phyloP scores from a whole-genome alignment of 768 basidiomycete genomes.

The Leccinum uliginosum region DNA sequence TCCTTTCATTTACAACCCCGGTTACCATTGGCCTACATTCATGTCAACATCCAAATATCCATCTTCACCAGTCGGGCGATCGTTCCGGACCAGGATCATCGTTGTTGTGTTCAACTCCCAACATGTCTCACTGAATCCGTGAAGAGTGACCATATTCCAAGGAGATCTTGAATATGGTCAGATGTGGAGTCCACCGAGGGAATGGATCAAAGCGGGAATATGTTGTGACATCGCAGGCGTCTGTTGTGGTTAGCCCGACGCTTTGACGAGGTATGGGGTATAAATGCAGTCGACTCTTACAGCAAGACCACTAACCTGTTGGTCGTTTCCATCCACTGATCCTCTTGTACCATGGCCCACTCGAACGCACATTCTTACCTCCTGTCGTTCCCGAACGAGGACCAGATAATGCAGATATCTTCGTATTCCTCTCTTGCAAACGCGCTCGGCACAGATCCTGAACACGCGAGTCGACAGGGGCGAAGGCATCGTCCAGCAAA shows the following conservation, averaged over 20 bases:
- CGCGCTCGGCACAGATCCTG: slow-evolving; percentile 17
- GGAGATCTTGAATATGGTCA: slow-evolving; percentile 7
- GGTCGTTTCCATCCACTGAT: background rate
- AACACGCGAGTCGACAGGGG: slow-evolving; percentile 6
- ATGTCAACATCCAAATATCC: background rate
- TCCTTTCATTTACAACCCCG: slow-evolving; percentile 5
- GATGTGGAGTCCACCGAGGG: background rate
- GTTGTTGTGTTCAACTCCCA: slow-evolving; percentile 3
- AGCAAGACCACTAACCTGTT: background rate
- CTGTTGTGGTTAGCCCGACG: slow-evolving; percentile 2
- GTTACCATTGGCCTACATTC: background rate
- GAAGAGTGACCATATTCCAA: background rate
- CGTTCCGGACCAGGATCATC: slow-evolving; percentile 1
- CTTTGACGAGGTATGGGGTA: slow-evolving; percentile 18
- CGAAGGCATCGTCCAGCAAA: background rate
- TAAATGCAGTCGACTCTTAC: slow-evolving; percentile 14
- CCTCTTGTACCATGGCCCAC: slow-evolving; percentile 15
- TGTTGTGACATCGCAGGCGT: background rate
- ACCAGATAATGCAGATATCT: slow-evolving; percentile 14
- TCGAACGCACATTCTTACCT: slow-evolving; percentile 14
- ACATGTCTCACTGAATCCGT: background rate
- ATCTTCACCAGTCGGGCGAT: background rate
- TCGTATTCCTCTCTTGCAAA: slow-evolving; percentile 25
- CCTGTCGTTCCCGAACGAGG: slow-evolving; percentile 17
- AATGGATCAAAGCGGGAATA: background rate